Evolutionary conservation across 1,284 basidiomycete species (phyloP), one percentile per base, ranked within the genome.

Genomic region (Trichosporon ovoides): DNA sequence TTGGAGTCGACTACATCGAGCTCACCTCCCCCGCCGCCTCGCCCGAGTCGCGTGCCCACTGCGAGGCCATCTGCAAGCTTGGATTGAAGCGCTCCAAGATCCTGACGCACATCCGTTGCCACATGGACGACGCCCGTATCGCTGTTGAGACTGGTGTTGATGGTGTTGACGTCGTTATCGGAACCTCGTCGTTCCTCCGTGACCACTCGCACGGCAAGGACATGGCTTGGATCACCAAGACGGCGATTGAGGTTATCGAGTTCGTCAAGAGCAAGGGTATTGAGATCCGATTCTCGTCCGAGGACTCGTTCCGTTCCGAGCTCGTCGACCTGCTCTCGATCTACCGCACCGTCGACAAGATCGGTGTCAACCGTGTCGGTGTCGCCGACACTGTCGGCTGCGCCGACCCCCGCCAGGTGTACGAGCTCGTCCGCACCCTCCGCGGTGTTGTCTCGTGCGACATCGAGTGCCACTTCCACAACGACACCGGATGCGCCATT

Each of bases 191-290:
- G 58, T 98, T 98, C 87, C 85, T 99, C 58, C 89, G 96, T 67
- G 94, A 98, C 80, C 98, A 95, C 83, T 98, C 95, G 46, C 96
- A 99, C 79, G 96, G 96, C 72, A 99, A 98, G 85, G 96, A 98
- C 79, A 99, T 99, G 91, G 83, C 92, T 55, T 99, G 98, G 82
- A 98, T 99, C 81, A 97, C 96, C 83, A 98, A 97, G 85, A 75
- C 74, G 53, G 74, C 95, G 62, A 93, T 98, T 72, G 95, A 98
- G 80, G 96, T 99, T 70, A 99, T 99, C 79, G 86, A 97, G 74
- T 99, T 89, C 70, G 95, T 98, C 83, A 99, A 99, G 85, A 92
- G 89, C 82, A 98, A 98, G 88, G 90, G 89, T 61, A 97, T 99
- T 74, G 96, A 99, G 81, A 93, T 98, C 77, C 91, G 96, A 62